Evolutionary conservation across 2,329 filamentous ascomycete genomes (phyloP).

Genomic region (Botrytis cinerea): DNA sequence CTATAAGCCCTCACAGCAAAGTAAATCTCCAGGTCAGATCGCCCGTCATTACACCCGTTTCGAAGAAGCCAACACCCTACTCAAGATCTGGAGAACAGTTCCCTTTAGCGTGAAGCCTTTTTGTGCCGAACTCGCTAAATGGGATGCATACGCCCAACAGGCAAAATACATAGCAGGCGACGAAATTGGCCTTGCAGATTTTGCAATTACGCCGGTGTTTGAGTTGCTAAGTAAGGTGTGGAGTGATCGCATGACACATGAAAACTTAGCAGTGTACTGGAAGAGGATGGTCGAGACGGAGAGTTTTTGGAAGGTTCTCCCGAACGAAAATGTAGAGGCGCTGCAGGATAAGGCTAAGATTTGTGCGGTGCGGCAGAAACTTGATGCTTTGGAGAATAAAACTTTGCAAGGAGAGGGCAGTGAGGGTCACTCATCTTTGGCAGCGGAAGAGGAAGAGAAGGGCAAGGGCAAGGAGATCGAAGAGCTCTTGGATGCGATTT

Average conservation of each 20-base stretch:
- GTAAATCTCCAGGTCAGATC: slow-evolving; percentile 31
- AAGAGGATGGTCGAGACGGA: slow-evolving; percentile 28
- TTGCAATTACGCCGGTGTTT: slow-evolving; percentile 58
- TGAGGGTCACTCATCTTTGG: neutral
- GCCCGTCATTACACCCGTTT: slow-evolving; percentile 37
- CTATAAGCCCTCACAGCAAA: slow-evolving; percentile 43
- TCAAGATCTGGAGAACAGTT: slow-evolving; percentile 33
- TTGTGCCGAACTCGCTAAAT: slow-evolving; percentile 38
- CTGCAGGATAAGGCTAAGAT: neutral
- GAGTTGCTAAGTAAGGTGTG: slow-evolving; percentile 47
- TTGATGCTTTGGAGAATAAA: slow-evolving; percentile 2
- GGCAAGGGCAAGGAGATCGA: slow-evolving; percentile 9
- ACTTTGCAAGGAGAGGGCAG: neutral
- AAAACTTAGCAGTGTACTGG: slow-evolving; percentile 36
- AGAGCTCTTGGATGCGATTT: slow-evolving; percentile 7
- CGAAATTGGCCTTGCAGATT: slow-evolving; percentile 52
- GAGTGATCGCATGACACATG: slow-evolving; percentile 40
- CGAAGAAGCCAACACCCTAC: slow-evolving; percentile 31
- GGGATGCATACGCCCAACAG: slow-evolving; percentile 29
- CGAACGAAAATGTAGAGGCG: slow-evolving; percentile 7
- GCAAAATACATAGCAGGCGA: slow-evolving; percentile 49
- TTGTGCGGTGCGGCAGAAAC: neutral
- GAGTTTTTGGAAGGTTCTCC: slow-evolving; percentile 30
- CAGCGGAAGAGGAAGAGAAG: neutral
- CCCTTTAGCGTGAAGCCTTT: slow-evolving; percentile 34